Evolutionary conservation across 768 basidiomycete genomes (phyloP).

Genomic region (Ramaria rubella): DNA sequence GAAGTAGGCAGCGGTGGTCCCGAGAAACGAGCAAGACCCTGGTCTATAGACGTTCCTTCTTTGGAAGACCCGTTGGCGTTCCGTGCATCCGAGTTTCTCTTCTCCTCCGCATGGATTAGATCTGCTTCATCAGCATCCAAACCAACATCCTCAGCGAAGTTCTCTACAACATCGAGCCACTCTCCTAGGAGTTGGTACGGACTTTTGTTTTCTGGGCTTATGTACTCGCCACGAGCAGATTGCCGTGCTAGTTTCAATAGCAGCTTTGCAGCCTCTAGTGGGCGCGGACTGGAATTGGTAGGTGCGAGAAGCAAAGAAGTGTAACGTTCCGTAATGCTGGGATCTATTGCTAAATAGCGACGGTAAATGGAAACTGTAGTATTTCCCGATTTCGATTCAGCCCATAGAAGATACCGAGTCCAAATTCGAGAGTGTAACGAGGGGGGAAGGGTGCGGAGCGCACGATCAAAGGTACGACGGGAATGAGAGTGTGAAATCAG

Average conservation of each 20-base stretch:
- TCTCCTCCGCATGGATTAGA: conserved; percentile 45
- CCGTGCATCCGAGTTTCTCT: conserved; percentile 40
- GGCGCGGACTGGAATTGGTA: conserved; percentile 56
- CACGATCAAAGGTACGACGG: conserved; percentile 88
- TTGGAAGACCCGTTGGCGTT: conserved; percentile 22
- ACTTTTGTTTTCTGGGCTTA: conserved; percentile 87
- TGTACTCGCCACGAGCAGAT: conserved; percentile 76
- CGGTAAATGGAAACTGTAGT: conserved; percentile 80
- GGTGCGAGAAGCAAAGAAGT: conserved; percentile 57
- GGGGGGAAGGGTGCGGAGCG: conserved; percentile 87
- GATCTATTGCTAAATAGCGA: conserved; percentile 80
- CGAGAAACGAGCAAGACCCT: conserved; percentile 63
- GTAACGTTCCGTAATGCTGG: conserved; percentile 74
- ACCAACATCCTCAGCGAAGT: conserved; percentile 88
- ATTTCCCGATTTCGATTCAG: conserved; percentile 73
- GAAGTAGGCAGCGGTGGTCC: conserved; percentile 54
- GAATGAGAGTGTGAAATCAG: conserved; percentile 83
- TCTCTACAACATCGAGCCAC: conserved; percentile 88
- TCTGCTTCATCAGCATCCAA: conserved; percentile 73
- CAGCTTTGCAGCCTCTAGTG: conserved; percentile 91
- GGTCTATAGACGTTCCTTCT: conserved; percentile 43
- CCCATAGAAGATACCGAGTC: conserved; percentile 90
- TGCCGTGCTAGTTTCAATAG: conserved; percentile 78
- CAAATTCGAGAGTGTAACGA: conserved; percentile 89
- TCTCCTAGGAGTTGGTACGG: conserved; percentile 91